phyloP scores from a whole-genome alignment of 805 yeast species.

The Spathaspora arborariae region DNA sequence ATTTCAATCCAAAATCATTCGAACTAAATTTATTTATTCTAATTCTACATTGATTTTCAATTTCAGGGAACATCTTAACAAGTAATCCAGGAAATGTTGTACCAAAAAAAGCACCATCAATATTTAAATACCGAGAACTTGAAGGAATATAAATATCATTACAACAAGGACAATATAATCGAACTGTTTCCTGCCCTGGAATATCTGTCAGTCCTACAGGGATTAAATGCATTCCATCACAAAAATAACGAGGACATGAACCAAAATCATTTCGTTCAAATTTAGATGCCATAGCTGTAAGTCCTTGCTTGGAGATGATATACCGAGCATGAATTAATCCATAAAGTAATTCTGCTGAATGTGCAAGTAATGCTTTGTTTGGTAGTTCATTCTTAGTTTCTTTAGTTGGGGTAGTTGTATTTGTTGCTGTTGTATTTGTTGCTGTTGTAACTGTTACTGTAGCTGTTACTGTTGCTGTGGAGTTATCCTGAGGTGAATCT shows the following conservation, averaged over 20 bases:
- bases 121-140: conserved; percentile 77
- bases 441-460: background rate
- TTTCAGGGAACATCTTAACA: conserved; percentile 86
- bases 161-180: conserved; percentile 93
- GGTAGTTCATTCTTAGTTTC: conserved; percentile 42
- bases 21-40: conserved; percentile 47
- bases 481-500: conserved; percentile 19
- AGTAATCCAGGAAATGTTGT: conserved; percentile 93
- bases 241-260: conserved; percentile 81
- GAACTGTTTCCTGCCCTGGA: conserved; percentile 87
- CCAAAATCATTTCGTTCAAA: conserved; percentile 90
- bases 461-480: background rate
- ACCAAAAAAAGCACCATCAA: conserved; percentile 97
- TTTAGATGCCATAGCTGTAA: conserved; percentile 89
- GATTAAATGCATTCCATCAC: conserved; percentile 84
- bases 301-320: conserved; percentile 83
- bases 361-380: conserved; percentile 74
- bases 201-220: conserved; percentile 91
- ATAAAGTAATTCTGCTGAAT: conserved; percentile 86
- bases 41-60: conserved; percentile 68
- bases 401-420: background rate
- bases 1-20: conserved; percentile 61
- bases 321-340: conserved; percentile 93
- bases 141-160: conserved; percentile 86
- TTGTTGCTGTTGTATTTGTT: background rate